Evolutionary conservation across 1,284 basidiomycete species (phyloP), one percentile per base, ranked within the genome.

Genomic region (Fomitopsis betulina): DNA sequence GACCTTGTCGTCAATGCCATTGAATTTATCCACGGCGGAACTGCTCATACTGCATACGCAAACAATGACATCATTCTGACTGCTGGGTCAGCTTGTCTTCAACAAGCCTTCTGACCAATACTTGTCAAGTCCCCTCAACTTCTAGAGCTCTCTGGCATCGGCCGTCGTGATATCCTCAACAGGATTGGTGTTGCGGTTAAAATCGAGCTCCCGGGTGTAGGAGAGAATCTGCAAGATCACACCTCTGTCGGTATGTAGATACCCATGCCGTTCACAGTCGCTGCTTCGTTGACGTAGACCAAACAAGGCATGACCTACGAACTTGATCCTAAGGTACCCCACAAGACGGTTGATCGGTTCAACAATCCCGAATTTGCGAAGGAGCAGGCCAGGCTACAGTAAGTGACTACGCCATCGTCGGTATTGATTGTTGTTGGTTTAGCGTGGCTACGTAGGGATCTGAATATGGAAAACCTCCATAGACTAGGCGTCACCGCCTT

Each of bases 81-180:
- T 49, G 65, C 67, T 25, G 68, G 68, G 68, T 69, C 50, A 5
- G 70, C 56, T 9, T 17, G 23, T 50, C 21, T 12, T 8, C n/a
- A 6, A 13, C 5, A n/a, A 25, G 40, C 40, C n/a, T 6, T 1
- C 25, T 50, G 5, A 15, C 30, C n/a, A n/a, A n/a, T n/a, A n/a
- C n/a, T n/a, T 4, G 56, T 68, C n/a, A 65, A 67, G 27, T 61
- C 67, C 2, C 75, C 76, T 7, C 71, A 72, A 43, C 60, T 78
- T 9, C 70, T 78, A 15, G 75, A 78, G 64, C 70, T 77, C 8
- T 76, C 74, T 10, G 76, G 76, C 55, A 72, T 74, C 58, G 73
- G 74, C 13, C 65, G 65, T 53, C 60, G 63, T 51, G 58, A 58
- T 17, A 60, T 75, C 4, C 63, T 76, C 9, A 35, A 63, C 54